These are phyloP conservation scores for Fomitopsis serialis DNA, from an alignment of 768 basidiomycete genomes.

Conservation along the genomic window DNA sequence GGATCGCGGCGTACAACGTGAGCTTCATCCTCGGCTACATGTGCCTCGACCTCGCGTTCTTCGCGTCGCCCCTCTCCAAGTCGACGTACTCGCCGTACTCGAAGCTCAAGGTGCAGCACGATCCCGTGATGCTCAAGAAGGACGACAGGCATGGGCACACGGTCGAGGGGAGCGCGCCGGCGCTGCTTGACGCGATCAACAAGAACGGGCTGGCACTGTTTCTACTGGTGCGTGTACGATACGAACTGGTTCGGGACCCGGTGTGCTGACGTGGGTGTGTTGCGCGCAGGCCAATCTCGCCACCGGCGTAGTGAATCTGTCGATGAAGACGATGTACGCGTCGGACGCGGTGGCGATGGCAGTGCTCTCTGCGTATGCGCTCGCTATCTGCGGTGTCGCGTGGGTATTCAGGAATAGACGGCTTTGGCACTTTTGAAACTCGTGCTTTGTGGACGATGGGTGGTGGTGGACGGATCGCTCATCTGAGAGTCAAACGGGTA, in stretches of 20 bases:
- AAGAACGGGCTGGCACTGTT: conserved; percentile 76
- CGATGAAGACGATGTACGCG: conserved; percentile 77
- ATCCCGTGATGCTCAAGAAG: conserved; percentile 18
- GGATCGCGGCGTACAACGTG: conserved; percentile 87
- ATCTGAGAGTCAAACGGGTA: too few relatives aligned
- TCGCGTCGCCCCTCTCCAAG: conserved; percentile 36
- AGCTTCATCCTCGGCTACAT: conserved; percentile 81
- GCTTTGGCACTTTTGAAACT: conserved; percentile 30
- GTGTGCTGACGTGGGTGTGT: neutral
- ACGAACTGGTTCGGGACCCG: too few relatives aligned
- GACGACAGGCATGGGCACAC: conserved; percentile 21
- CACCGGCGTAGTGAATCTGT: conserved; percentile 82
- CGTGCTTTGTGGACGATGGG: too few relatives aligned
- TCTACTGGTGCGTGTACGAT: conserved; percentile 55
- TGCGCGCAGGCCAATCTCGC: conserved; percentile 69
- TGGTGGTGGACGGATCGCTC: too few relatives aligned
- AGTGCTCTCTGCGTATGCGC: conserved; percentile 58
- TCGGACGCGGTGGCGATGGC: conserved; percentile 49
- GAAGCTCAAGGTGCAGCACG: conserved; percentile 28
- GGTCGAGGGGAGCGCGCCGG: conserved; percentile 30
- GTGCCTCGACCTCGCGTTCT: conserved; percentile 67
- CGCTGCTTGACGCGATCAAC: conserved; percentile 78
- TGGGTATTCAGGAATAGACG: conserved; percentile 44
- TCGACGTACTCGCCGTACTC: conserved; percentile 30
- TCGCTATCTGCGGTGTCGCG: conserved; percentile 52